Evolutionary conservation across 2,329 filamentous ascomycete genomes (phyloP), one percentile per base, ranked within the genome.

Genomic region (Cladosporium sp.): DNA sequence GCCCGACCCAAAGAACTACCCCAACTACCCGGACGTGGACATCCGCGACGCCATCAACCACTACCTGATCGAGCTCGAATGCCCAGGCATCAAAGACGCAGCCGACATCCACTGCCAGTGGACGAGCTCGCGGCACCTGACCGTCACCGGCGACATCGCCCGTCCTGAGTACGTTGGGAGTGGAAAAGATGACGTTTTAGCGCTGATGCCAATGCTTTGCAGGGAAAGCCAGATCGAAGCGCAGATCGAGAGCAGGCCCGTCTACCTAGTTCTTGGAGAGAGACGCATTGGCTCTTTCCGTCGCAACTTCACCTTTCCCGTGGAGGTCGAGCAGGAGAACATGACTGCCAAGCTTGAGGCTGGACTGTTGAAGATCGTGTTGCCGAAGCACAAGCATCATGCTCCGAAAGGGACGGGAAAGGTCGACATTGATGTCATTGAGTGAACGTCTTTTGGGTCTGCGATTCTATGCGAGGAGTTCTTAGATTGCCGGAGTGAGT

Each of bases 21-120:
- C 54, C 37, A 57, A 58, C 39, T 37, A 52, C 34, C 54, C 53
- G 5, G 56, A 58, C 43, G 51, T 56, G 41, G 54, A 58, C 32
- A 43, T 58, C 44, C 30, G 50, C 30, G 56, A 58, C 44, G 40
- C 27, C 9, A 30, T 36, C 11, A 49, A 17, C 27, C 38, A 51
- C 45, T 54, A 56, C 30, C 36, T 51, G 13, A 50, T 56, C 41
- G 53, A 55, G 7, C 27, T 57, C 39, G 55, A 57, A 39, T 48
- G 52, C 39, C 55, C 55, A 7, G 55, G 55, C 47, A 38, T 55
- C 49, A 55, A 55, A 32, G 43, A 53, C 38, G 17, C 48, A 3
- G 43, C 29, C 3, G 47, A 49, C 42, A 45, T 56, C 40, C 17
- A 42, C 27, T 30, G 49, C 30, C 38, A 58, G n/a, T 54, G 54